A percentile compares a stretch with the other conserved stretches of the same genome.
Evolutionary conservation across 2,329 filamentous ascomycete genomes (phyloP).

Genomic region (Apiospora sp.): DNA sequence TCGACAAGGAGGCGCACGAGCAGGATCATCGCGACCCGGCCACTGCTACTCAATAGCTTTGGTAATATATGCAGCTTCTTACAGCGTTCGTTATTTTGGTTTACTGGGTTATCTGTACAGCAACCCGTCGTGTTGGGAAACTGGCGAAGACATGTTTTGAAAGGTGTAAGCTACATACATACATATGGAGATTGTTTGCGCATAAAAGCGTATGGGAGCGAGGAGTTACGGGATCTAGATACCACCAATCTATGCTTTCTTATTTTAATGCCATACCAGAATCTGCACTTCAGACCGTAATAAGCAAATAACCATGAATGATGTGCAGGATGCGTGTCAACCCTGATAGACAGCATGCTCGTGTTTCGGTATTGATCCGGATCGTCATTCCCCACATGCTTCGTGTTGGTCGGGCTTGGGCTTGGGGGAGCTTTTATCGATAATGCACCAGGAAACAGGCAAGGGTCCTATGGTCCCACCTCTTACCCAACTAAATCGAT

Average conservation of each 20-base stretch:
- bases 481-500: not conserved
- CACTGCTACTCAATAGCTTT: not conserved
- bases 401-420: not conserved
- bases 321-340: not conserved
- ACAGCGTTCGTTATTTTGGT: not conserved
- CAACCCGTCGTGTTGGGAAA: not conserved
- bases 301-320: not conserved
- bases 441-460: not conserved
- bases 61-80: too few relatives aligned
- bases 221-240: conserved; percentile 20
- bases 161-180: not conserved
- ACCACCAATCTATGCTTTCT: conserved; percentile 21
- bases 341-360: not conserved
- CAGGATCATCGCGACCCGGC: conserved; percentile 2
- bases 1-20: conserved; percentile 30
- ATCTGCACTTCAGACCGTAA: not conserved
- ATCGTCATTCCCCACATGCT: not conserved
- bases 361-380: not conserved
- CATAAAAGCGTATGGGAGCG: conserved; percentile 14
- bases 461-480: not conserved
- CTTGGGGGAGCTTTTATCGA: not conserved
- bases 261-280: not conserved
- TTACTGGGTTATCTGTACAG: not conserved
- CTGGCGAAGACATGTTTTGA: not conserved
- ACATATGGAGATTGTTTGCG: not conserved